Conservation (phyloP, 148 eudicot species). For the Vaccinium vitisidaea region DNA sequence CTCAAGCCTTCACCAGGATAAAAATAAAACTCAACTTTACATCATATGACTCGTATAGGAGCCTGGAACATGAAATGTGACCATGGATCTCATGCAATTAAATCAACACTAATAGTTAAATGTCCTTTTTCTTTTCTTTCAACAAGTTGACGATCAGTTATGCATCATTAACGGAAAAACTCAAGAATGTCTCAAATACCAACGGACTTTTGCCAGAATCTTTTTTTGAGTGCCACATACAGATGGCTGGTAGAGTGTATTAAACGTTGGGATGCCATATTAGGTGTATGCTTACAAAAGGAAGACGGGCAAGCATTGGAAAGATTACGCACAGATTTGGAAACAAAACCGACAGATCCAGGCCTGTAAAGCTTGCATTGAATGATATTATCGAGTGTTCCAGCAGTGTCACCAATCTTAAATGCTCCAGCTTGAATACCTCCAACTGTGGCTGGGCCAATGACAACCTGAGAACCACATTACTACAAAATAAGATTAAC, state of each 20-base stretch:
- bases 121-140: not conserved
- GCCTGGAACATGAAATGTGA: not conserved
- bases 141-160: not conserved
- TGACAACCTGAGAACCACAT: slow-evolving; percentile 57
- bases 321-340: slow-evolving; percentile 77
- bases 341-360: slow-evolving; percentile 98
- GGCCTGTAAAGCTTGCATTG: slow-evolving; percentile 96
- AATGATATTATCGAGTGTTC: slow-evolving; percentile 85
- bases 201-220: not conserved
- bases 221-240: not conserved
- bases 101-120: not conserved
- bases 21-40: not conserved
- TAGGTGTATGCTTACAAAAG: not conserved
- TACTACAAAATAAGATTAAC: not conserved
- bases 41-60: not conserved
- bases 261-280: not conserved
- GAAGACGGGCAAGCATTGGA: not conserved
- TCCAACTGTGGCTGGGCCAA: slow-evolving; percentile 98
- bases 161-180: not conserved
- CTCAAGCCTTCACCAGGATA: not conserved
- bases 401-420: slow-evolving; percentile 98
- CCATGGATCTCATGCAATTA: not conserved
- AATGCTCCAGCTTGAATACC: slow-evolving; percentile 99
- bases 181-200: slow-evolving; percentile 2
- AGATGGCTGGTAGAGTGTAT: not conserved